Evolutionary conservation across 768 basidiomycete genomes (phyloP).

Genomic region (Podaxis pistillaris): DNA sequence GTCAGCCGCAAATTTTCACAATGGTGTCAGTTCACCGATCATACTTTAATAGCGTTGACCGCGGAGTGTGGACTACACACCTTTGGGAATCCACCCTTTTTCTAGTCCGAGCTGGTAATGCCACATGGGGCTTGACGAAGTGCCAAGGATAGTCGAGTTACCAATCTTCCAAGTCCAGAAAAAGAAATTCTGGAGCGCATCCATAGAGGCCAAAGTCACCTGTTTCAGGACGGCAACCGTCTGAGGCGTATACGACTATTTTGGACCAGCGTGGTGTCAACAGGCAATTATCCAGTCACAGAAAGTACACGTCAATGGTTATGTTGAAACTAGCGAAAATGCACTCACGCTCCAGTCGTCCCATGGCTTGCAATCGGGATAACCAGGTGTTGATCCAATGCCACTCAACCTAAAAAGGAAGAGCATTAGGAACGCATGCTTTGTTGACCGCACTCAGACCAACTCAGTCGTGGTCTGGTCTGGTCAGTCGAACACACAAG

Average conservation of each 20-base stretch:
- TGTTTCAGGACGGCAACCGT: constrained; percentile 60
- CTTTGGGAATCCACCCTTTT: constrained; percentile 82
- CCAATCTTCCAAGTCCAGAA: constrained; percentile 98
- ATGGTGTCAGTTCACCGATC: not conserved
- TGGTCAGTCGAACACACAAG: constrained; percentile 10
- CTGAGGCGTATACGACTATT: constrained; percentile 51
- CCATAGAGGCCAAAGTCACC: constrained; percentile 81
- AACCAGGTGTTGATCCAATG: constrained; percentile 34
- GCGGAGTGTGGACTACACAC: constrained; percentile 29
- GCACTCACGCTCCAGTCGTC: constrained; percentile 44
- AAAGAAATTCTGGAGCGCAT: constrained; percentile 89
- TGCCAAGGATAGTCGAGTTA: constrained; percentile 66
- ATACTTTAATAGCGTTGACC: not conserved
- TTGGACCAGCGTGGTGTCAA: constrained; percentile 13
- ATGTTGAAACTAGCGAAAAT: constrained; percentile 3
- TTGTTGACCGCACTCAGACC: constrained; percentile 14
- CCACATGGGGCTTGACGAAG: constrained; percentile 78
- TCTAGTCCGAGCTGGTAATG: constrained; percentile 85
- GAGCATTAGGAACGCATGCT: constrained; percentile 15
- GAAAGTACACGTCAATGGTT: not conserved
- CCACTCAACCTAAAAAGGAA: constrained; percentile 41
- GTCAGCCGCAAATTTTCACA: not conserved
- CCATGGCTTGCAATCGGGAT: constrained; percentile 38
- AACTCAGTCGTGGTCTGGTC: constrained; percentile 9
- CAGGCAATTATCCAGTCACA: constrained; percentile 8